Percentiles rank a stretch among this genome's conserved stretches.
Evolutionary conservation across 305 asterid species (phyloP).

Genomic region (Fraxinus floribunda): DNA sequence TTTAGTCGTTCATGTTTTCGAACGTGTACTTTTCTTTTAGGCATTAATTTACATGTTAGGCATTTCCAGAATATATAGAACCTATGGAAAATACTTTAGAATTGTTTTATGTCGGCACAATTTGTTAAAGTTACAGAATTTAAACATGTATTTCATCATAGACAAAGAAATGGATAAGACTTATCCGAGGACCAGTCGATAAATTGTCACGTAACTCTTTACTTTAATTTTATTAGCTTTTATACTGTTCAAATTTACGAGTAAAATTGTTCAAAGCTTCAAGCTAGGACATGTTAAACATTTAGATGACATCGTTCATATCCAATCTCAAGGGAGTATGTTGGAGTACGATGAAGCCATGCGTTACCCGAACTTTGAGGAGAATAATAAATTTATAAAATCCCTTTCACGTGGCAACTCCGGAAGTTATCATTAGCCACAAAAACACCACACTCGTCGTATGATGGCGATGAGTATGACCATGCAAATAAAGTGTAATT

Average conservation of each 20-base stretch:
- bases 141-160: not conserved
- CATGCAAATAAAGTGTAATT: not conserved
- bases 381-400: no score
- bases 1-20: not conserved
- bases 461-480: not conserved
- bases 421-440: not conserved
- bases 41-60: not conserved
- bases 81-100: not conserved
- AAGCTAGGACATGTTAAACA: not conserved
- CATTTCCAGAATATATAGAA: not conserved
- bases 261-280: not conserved
- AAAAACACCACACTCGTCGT: not conserved
- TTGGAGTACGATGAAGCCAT: not conserved
- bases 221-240: not conserved
- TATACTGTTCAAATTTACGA: not conserved
- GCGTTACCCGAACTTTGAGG: no score
- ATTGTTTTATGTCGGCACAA: not conserved
- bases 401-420: not conserved
- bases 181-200: not conserved
- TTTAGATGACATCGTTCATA: not conserved
- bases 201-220: not conserved
- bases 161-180: not conserved
- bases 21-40: not conserved
- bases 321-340: not conserved
- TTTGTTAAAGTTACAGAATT: not conserved